Conservation (phyloP, 2,329 filamentous ascomycete species). For the Clonostachys rosea region DNA sequence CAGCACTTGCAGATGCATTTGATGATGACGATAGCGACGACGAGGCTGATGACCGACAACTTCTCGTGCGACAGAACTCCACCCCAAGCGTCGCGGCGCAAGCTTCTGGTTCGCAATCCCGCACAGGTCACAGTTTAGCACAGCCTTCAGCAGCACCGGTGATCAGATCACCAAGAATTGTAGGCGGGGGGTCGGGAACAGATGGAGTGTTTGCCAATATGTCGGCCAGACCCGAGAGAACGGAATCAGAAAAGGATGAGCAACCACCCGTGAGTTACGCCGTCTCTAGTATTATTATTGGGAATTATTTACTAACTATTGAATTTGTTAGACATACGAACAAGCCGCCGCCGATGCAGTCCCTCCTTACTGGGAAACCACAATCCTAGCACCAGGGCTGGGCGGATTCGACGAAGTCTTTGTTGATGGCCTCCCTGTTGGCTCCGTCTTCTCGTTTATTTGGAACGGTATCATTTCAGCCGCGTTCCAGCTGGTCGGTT, state of each 20-base stretch:
- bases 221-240: conserved; percentile 80
- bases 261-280: conserved; percentile 76
- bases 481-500: conserved; percentile 95
- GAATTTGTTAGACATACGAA: conserved; percentile 73
- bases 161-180: conserved; percentile 40
- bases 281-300: neutral
- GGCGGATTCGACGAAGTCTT: conserved; percentile 93
- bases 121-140: neutral
- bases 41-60: conserved; percentile 72
- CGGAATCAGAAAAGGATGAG: conserved; percentile 72
- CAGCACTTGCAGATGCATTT: conserved; percentile 89
- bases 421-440: conserved; percentile 91
- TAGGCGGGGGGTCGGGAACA: conserved; percentile 72
- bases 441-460: conserved; percentile 79
- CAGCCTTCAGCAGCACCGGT: neutral
- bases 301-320: conserved; percentile 5
- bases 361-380: conserved; percentile 98
- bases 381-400: conserved; percentile 88
- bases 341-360: conserved; percentile 95
- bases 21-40: conserved; percentile 75
- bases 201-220: conserved; percentile 97
- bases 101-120: conserved; percentile 16
- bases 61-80: conserved; percentile 69
- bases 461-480: conserved; percentile 97
- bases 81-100: conserved; percentile 10